Evolutionary conservation across 371 early-diverging fungal genomes (phyloP).

Genomic region (Mucor saturninus): DNA sequence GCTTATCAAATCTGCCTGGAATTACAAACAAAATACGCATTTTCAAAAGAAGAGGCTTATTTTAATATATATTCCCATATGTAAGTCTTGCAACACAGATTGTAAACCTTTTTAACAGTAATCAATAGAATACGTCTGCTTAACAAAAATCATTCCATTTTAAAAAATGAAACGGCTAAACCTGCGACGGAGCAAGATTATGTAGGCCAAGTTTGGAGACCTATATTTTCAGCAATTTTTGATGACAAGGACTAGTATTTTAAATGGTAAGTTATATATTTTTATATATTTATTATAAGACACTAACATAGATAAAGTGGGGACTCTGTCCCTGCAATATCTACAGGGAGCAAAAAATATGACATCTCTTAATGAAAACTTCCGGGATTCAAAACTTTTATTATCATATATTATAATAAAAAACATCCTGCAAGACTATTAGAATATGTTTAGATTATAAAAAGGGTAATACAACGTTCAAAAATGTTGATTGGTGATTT

Average conservation of each 20-base stretch:
- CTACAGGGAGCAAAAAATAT: too few species aligned
- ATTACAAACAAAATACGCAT: constrained; percentile 5
- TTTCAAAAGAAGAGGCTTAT: constrained; percentile 8
- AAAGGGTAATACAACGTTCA: too few species aligned
- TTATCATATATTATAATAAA: too few species aligned
- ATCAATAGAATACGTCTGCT: constrained; percentile 5
- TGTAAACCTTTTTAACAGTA: constrained; percentile 7
- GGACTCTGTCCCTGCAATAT: not conserved
- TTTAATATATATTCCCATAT: constrained; percentile 12
- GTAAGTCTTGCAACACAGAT: constrained; percentile 12
- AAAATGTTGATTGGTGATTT: too few species aligned
- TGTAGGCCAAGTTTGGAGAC: constrained; percentile 14
- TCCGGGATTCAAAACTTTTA: too few species aligned
- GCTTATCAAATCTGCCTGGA: constrained; percentile 4
- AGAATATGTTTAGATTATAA: too few species aligned
- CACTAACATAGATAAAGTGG: constrained; percentile 13
- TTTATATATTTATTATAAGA: constrained; percentile 1
- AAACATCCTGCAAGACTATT: too few species aligned
- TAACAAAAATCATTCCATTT: constrained; percentile 4
- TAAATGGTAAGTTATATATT: constrained; percentile 14
- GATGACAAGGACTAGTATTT: not conserved
- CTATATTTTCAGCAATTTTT: constrained; percentile 8
- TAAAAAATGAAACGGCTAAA: not conserved
- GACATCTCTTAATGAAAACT: too few species aligned
- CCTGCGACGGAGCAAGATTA: constrained; percentile 7